Percentiles rank a stretch among this genome's conserved stretches.
phyloP scores from a whole-genome alignment of 352 stramenopile genomes.

The Globisporangium emineosum region DNA sequence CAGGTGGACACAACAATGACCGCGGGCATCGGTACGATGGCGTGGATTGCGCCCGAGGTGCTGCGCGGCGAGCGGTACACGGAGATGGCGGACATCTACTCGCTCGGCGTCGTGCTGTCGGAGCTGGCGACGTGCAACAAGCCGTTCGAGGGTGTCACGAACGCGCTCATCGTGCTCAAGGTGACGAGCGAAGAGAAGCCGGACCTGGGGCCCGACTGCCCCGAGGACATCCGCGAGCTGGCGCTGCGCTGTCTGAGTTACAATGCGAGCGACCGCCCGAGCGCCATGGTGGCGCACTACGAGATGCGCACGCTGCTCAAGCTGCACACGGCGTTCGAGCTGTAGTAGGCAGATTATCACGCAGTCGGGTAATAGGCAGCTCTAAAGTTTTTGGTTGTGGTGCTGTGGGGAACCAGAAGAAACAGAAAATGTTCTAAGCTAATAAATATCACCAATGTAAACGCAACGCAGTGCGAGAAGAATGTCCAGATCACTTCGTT shows the following conservation, averaged over 20 bases:
- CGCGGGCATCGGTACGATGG: constrained; percentile 79
- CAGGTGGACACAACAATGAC: constrained; percentile 79
- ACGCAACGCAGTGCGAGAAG: neutral
- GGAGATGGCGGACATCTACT: constrained; percentile 86
- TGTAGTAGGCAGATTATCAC: constrained; percentile 19
- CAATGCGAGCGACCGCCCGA: constrained; percentile 57
- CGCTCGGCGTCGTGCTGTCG: constrained; percentile 76
- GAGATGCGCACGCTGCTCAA: constrained; percentile 73
- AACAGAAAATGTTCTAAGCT: constrained; percentile 1
- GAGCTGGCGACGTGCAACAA: constrained; percentile 67
- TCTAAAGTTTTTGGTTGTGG: neutral
- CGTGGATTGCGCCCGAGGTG: constrained; percentile 81
- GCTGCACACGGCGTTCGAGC: constrained; percentile 51
- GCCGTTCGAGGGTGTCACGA: constrained; percentile 68
- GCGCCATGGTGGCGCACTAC: constrained; percentile 71
- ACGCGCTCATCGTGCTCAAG: constrained; percentile 70
- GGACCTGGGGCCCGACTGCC: constrained; percentile 49
- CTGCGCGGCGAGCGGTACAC: constrained; percentile 80
- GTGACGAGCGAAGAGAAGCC: constrained; percentile 71
- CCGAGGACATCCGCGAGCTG: constrained; percentile 65
- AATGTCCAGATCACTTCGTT: neutral
- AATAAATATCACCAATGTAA: constrained; percentile 9
- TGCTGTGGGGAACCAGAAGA: neutral
- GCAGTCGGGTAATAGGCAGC: neutral
- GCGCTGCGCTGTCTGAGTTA: constrained; percentile 62